Conservation (phyloP, 805 yeast genomes). For the Lachancea mirantina region DNA sequence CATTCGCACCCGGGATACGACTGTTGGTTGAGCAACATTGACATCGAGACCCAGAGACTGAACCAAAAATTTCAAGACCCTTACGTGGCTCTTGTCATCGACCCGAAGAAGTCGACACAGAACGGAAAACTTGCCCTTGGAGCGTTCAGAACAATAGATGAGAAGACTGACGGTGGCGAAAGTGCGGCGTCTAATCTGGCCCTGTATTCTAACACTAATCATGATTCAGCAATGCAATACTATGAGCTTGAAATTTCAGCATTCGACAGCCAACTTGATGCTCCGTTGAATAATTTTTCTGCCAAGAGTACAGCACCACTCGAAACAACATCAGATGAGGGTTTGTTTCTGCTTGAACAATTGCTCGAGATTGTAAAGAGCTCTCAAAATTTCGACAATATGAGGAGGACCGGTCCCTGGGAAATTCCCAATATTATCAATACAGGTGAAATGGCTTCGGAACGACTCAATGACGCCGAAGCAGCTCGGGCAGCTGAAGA, state of each 20-base stretch:
- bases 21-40: constrained; percentile 91
- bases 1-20: constrained; percentile 99
- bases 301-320: no score
- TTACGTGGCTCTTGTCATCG: constrained; percentile 80
- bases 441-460: background rate
- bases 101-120: constrained; percentile 61
- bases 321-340: constrained; percentile 7
- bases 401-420: background rate
- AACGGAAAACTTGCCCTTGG: constrained; percentile 75
- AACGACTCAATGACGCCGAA: constrained; percentile 9
- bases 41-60: constrained; percentile 78
- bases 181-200: no score
- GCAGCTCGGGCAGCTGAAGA: constrained; percentile 16
- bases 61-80: constrained; percentile 91
- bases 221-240: no score
- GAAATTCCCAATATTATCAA: constrained; percentile 1
- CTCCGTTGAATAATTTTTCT: constrained; percentile 6
- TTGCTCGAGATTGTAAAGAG: constrained; percentile 23
- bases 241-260: constrained; percentile 19
- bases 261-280: constrained; percentile 20
- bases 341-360: constrained; percentile 12
- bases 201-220: no score
- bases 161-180: no score
- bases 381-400: constrained; percentile 13
- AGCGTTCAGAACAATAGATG: constrained; percentile 80